Base-by-base conservation (phyloP, 176 grass and related monocot species). In the Carex cristatella region DNA sequence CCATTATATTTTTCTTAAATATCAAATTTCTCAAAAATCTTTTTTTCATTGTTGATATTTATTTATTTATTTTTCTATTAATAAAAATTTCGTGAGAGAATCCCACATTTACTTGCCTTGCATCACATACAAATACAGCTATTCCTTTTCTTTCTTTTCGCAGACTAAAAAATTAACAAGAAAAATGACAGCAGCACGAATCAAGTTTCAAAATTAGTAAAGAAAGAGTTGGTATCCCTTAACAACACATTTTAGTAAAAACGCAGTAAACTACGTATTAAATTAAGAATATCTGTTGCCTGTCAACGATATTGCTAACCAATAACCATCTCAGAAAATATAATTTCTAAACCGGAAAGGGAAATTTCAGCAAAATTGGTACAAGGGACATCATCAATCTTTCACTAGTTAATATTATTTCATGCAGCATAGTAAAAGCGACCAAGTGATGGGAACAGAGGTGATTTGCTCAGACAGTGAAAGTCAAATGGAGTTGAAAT, bases 321-420 rank as follows among this genome's bases (percentile, higher is more conserved):
- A 62, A n/a, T 62, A 7, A 62, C 60, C 60, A 62, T 4, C 19
- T 19, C 44, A 46, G 7, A 62, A 61, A 62, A 62, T 1, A 68
- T 71, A n/a, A 71, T 71, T 19, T n/a, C 38, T 16, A 46, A 0
- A 42, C 68, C 7, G 5, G 0, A 71, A 71, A 71, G 37, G 68
- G 38, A 42, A 71, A 53, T 28, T 74, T 53, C 9, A 27, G 19
- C 18, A 54, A 30, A 73, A 75, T 6, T 3, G 71, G 68, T 19
- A 53, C 30, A 78, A 56, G 73, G 28, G 48, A 55, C 49, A 77
- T 77, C 49, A 77, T 77, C 71, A 7, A 75, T 54, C 73, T 56
- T 23, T 23, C 49, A 32, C 73, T 77, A 56, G 33, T 77, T 31
- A 77, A 19, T 73, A 10, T 56, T 32, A 56, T 27, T 77, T 32